Percentiles rank a stretch among this genome's conserved stretches.
Evolutionary conservation across 1,284 basidiomycete genomes (phyloP).

Genomic region (Vanrija pseudolonga): DNA sequence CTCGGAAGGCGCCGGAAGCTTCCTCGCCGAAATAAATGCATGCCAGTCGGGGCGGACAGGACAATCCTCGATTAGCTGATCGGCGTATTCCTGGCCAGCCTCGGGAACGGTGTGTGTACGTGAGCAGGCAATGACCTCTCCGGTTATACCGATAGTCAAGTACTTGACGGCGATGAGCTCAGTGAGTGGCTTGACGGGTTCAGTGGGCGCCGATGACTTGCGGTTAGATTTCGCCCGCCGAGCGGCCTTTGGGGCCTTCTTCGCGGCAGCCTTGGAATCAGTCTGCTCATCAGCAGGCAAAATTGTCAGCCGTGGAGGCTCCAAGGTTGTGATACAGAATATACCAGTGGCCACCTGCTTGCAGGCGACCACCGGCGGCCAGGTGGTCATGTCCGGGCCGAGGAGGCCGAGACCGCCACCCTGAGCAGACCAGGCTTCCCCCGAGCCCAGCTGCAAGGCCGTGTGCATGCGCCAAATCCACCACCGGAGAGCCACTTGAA

Average conservation of each 20-base stretch:
- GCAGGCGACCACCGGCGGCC: slow-evolving; percentile 21
- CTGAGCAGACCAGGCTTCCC: slow-evolving; percentile 22
- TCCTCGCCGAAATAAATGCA: slow-evolving; percentile 5
- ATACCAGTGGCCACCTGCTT: slow-evolving; percentile 15
- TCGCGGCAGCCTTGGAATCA: background rate
- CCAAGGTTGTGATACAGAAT: slow-evolving; percentile 7
- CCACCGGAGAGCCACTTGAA: slow-evolving; percentile 29
- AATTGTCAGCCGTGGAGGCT: background rate
- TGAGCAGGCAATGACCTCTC: slow-evolving; percentile 5
- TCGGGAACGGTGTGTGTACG: background rate
- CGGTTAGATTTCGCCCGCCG: too few species aligned
- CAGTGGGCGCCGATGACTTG: too few species aligned
- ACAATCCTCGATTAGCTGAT: slow-evolving; percentile 12
- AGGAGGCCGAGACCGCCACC: slow-evolving; percentile 18
- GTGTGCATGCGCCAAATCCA: slow-evolving; percentile 29
- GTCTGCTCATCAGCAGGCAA: too few species aligned
- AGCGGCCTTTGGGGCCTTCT: background rate
- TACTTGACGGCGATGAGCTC: background rate
- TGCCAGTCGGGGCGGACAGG: slow-evolving; percentile 29
- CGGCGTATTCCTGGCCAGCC: too few species aligned
- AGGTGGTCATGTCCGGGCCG: slow-evolving; percentile 24
- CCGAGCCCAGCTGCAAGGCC: slow-evolving; percentile 21
- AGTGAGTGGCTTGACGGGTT: too few species aligned
- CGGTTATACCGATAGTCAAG: slow-evolving; percentile 6
- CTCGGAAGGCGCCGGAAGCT: background rate